Evolutionary conservation across 2,329 filamentous ascomycete species (phyloP).

Genomic region (Fusarium algeriense): DNA sequence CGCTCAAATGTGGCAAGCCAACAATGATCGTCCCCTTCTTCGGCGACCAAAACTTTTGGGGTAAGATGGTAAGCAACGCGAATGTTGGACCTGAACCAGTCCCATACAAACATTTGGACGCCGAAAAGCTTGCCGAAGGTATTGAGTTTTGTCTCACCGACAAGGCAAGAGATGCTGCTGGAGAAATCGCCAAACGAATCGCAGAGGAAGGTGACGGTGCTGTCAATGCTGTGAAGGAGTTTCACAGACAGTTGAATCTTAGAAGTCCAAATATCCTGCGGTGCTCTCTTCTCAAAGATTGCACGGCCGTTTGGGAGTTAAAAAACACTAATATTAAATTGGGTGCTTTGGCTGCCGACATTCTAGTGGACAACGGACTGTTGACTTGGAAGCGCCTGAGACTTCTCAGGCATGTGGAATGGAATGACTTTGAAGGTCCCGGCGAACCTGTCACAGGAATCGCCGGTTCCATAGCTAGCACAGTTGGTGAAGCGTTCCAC

Average conservation of each 20-base stretch:
- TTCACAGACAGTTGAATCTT: slow-evolving; percentile 71
- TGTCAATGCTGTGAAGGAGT: slow-evolving; percentile 74
- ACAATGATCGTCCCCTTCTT: slow-evolving; percentile 86
- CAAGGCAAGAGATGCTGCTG: slow-evolving; percentile 68
- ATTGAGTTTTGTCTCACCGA: slow-evolving; percentile 76
- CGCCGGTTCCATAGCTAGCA: slow-evolving; percentile 70
- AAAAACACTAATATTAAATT: slow-evolving; percentile 71
- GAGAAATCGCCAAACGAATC: slow-evolving; percentile 71
- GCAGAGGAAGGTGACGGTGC: slow-evolving; percentile 75
- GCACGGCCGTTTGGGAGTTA: slow-evolving; percentile 74
- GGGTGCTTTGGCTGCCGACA: slow-evolving; percentile 73
- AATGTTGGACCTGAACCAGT: slow-evolving; percentile 75
- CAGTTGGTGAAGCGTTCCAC: slow-evolving; percentile 68
- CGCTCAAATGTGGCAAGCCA: slow-evolving; percentile 76
- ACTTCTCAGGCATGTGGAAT: slow-evolving; percentile 75
- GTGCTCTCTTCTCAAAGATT: slow-evolving; percentile 73
- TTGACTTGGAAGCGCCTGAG: slow-evolving; percentile 73
- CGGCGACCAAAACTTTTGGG: slow-evolving; percentile 85
- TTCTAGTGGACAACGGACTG: slow-evolving; percentile 71
- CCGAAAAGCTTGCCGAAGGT: slow-evolving; percentile 75
- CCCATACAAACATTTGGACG: slow-evolving; percentile 75
- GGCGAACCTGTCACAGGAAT: slow-evolving; percentile 78
- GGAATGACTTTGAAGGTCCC: slow-evolving; percentile 82
- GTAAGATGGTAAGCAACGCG: slow-evolving; percentile 72
- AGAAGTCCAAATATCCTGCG: slow-evolving; percentile 67